phyloP scores from a whole-genome alignment of 352 stramenopile genomes.

The Pythium rishiriense region DNA sequence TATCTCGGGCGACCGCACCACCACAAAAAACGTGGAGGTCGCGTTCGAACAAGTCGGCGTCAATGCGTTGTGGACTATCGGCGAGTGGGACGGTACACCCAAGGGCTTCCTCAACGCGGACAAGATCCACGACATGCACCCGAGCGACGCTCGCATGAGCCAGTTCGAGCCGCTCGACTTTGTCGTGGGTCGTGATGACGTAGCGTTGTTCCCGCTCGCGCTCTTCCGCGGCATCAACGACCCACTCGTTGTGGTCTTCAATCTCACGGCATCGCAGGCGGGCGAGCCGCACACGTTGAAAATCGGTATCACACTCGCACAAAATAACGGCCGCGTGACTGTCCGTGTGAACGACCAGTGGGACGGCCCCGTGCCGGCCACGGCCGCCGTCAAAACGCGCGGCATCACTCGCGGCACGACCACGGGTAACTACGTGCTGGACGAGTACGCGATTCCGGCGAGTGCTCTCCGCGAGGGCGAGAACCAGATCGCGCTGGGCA shows the following conservation, averaged over 20 bases:
- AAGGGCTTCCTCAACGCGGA: conserved; percentile 51
- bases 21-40: conserved; percentile 27
- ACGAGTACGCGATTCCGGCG: conserved; percentile 47
- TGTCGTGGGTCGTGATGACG: conserved; percentile 20
- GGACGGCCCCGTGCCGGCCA: conserved; percentile 31
- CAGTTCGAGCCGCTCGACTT: conserved; percentile 33
- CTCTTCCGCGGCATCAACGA: conserved; percentile 52
- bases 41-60: conserved; percentile 20
- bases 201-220: conserved; percentile 41
- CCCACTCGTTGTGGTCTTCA: conserved; percentile 37
- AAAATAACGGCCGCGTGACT: conserved; percentile 31
- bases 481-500: conserved; percentile 42
- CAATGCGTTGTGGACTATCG: conserved; percentile 47
- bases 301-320: conserved; percentile 44
- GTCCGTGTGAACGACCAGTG: conserved; percentile 48
- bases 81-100: conserved; percentile 51
- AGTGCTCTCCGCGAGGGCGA: conserved; percentile 35
- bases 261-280: conserved; percentile 30
- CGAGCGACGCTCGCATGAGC: conserved; percentile 44
- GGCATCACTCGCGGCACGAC: conserved; percentile 48
- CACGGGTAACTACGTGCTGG: conserved; percentile 49
- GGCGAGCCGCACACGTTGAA: conserved; percentile 30
- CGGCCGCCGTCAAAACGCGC: conserved; percentile 42
- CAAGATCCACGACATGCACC: conserved; percentile 60
- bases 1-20: conserved; percentile 9